Conservation (phyloP, 106 monocot genomes). For the Acorus gramineus region DNA sequence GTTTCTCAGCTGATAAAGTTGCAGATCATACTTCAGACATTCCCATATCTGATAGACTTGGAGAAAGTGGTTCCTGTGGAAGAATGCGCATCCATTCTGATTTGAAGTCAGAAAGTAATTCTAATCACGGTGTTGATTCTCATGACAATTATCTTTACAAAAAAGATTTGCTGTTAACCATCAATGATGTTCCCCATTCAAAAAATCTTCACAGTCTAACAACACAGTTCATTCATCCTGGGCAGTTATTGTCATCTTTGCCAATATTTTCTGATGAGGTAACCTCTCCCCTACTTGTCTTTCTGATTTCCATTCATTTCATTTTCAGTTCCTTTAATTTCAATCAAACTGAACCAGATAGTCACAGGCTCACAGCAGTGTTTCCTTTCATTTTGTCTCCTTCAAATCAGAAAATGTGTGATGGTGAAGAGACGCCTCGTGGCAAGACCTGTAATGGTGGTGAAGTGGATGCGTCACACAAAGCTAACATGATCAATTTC, state of each 20-base stretch:
- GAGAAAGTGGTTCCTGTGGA: constrained; percentile 9
- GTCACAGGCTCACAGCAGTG: neutral
- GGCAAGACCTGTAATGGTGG: too few species aligned
- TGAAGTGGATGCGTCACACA: too few species aligned
- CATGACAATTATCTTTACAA: constrained; percentile 13
- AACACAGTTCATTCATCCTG: constrained; percentile 12
- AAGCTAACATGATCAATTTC: too few species aligned
- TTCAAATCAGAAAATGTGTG: constrained; percentile 12
- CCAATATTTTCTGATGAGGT: constrained; percentile 22
- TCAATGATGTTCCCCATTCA: neutral
- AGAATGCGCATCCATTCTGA: neutral
- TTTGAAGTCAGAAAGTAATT: constrained; percentile 8
- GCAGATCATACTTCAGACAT: constrained; percentile 18
- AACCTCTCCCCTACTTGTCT: constrained; percentile 7
- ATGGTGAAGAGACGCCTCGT: constrained; percentile 11
- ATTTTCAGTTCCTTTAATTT: constrained; percentile 17
- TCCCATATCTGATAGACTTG: constrained; percentile 27
- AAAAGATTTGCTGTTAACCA: neutral
- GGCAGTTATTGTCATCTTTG: constrained; percentile 28
- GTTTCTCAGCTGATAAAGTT: constrained; percentile 1
- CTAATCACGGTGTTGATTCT: constrained; percentile 6
- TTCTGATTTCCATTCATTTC: constrained; percentile 13
- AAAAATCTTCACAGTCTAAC: constrained; percentile 4
- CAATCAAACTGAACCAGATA: constrained; percentile 10
- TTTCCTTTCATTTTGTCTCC: constrained; percentile 9